phyloP scores from a whole-genome alignment of 768 basidiomycete genomes.

The Heimioporus sp. region DNA sequence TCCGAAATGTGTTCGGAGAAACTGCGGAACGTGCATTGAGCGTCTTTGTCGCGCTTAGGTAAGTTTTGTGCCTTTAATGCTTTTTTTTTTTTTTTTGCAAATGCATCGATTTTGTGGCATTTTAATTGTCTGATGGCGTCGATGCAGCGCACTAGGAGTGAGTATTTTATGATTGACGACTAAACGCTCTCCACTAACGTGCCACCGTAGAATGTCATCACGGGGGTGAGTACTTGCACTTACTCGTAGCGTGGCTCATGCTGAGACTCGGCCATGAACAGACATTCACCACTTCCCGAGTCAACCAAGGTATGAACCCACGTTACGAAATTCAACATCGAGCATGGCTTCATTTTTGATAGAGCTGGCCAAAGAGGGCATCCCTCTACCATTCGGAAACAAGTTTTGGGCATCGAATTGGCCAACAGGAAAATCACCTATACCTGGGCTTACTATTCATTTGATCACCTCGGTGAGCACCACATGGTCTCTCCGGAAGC shows the following conservation, averaged over 20 bases:
- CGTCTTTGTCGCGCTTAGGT: slow-evolving; percentile 59
- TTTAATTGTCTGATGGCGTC: neutral
- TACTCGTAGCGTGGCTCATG: neutral
- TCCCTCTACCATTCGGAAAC: slow-evolving; percentile 60
- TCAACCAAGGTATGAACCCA: slow-evolving; percentile 46
- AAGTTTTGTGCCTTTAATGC: neutral
- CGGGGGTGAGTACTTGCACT: slow-evolving; percentile 19
- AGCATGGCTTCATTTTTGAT: neutral
- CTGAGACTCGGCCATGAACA: slow-evolving; percentile 12
- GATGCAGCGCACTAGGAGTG: slow-evolving; percentile 35
- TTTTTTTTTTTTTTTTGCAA: neutral
- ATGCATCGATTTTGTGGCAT: neutral
- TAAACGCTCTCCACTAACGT: slow-evolving; percentile 1
- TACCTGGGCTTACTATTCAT: slow-evolving; percentile 55
- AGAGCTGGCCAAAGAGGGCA: slow-evolving; percentile 62
- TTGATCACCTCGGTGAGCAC: slow-evolving; percentile 47
- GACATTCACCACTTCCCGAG: slow-evolving; percentile 50
- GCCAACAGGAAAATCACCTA: slow-evolving; percentile 55
- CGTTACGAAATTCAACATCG: neutral
- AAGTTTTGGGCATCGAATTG: slow-evolving; percentile 62
- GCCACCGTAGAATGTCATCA: slow-evolving; percentile 29
- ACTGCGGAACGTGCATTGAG: slow-evolving; percentile 53
- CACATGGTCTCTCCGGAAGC: neutral
- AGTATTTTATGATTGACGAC: neutral
- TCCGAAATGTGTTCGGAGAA: slow-evolving; percentile 54